Conservation (phyloP, 306 rosid species). For the Elaeagnus macrophylla region DNA sequence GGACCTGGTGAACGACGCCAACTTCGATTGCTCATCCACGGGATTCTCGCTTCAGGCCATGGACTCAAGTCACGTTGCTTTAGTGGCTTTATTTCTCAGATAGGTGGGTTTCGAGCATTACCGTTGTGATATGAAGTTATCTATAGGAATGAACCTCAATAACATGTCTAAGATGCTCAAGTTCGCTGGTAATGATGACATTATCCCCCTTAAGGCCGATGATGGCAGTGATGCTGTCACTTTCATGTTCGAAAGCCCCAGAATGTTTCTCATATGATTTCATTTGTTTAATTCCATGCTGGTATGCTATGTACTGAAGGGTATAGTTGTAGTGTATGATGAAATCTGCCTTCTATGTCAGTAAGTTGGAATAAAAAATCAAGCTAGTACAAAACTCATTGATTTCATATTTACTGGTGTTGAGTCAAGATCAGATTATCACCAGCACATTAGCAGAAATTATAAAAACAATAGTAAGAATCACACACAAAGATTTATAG, state of each 20-base stretch:
- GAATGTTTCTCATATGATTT: too few relatives aligned
- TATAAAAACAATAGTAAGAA: too few relatives aligned
- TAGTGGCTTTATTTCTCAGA: conserved; percentile 61
- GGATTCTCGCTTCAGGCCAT: conserved; percentile 94
- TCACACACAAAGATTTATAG: too few relatives aligned
- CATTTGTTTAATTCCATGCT: too few relatives aligned
- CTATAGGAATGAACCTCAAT: conserved; percentile 83
- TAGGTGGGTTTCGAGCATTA: conserved; percentile 92
- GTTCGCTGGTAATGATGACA: conserved; percentile 92
- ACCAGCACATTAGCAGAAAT: too few relatives aligned
- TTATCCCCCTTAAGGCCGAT: conserved; percentile 79
- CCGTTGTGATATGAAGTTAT: conserved; percentile 76
- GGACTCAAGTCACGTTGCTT: conserved; percentile 95
- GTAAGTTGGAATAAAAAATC: too few relatives aligned
- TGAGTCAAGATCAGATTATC: too few relatives aligned
- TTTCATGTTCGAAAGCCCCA: conserved; percentile 94
- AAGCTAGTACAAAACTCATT: too few relatives aligned
- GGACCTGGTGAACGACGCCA: conserved; percentile 87
- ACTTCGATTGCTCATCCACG: conserved; percentile 55
- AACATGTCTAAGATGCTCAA: conserved; percentile 88
- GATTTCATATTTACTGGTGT: too few relatives aligned
- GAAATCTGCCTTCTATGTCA: too few relatives aligned
- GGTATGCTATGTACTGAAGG: too few relatives aligned
- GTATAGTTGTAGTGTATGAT: too few relatives aligned
- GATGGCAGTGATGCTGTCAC: conserved; percentile 85